Base-by-base conservation (phyloP, 2,329 filamentous ascomycete species). In the Curvularia verruculosa region DNA sequence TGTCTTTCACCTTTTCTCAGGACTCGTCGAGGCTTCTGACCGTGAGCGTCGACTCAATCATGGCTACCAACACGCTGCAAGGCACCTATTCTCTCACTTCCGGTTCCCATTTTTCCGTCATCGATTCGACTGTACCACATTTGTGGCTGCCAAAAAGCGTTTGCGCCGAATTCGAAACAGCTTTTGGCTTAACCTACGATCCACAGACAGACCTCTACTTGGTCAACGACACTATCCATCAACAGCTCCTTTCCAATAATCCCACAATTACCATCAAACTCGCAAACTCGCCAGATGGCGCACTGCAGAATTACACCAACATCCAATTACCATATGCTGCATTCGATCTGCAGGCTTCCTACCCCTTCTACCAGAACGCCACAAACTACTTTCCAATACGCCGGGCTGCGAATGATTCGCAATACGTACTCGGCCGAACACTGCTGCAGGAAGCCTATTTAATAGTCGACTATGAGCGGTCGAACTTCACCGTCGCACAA, bases 361-460 rank as follows among this genome's bases (percentile, higher is more conserved):
- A 85, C 83, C 69, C 79, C 68, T 84, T 82, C 8, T 77, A 88
- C 13, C 77, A 84, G 54, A 87, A 87, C 63, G 83, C 86, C 37
- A 88, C 85, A 3, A 83, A 56, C 19, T 91, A 91, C 67, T 90
- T 91, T 58, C 87, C 88, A 3, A 79, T 91, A 43, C 83, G 84
- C 61, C 83, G 84, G 54, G 78, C 85, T 13, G 72, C 82, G 34
- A 81, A 84, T 59, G 80, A 81, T 41, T 79, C 80, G 19, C 81
- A 85, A 63, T 83, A 85, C 67, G 83, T 86, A 15, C 81, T 91
- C 28, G 89, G 89, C 7, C 82, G 88, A 28, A 83, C 85, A 0
- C 87, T 91, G 56, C 75, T 91, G 45, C 89, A 91, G 68, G 88
- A 91, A 73, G 83, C 87, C 5, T 82, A 82, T 53, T 61, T 82